Conservation (phyloP, 2,329 filamentous ascomycete genomes). For the Ascochyta fabae region DNA sequence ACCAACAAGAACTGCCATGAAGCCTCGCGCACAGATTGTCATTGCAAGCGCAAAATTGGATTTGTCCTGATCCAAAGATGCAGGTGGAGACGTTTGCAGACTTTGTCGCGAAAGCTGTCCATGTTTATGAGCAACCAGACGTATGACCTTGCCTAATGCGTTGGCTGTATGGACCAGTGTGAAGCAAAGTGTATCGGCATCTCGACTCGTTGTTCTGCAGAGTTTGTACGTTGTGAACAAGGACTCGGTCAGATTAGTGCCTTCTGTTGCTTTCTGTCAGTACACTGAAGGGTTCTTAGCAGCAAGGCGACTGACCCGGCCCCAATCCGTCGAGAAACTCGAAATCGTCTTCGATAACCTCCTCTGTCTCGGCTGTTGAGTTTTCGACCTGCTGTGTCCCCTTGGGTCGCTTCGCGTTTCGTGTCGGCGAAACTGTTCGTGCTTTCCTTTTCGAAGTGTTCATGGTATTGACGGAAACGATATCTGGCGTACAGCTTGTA, state of each 20-base stretch:
- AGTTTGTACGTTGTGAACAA: constrained; percentile 41
- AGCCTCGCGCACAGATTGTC: constrained; percentile 38
- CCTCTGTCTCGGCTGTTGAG: constrained; percentile 22
- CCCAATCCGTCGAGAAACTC: constrained; percentile 37
- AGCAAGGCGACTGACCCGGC: constrained; percentile 21
- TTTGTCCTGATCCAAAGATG: constrained; percentile 30
- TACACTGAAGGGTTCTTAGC: not conserved
- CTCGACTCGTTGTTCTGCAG: constrained; percentile 24
- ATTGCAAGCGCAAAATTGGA: constrained; percentile 37
- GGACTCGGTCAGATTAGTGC: constrained; percentile 30
- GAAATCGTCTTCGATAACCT: constrained; percentile 35
- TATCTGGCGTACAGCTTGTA: not conserved
- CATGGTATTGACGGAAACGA: not conserved
- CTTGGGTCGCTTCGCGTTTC: constrained; percentile 26
- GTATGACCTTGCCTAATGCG: constrained; percentile 34
- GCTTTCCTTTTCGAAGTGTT: constrained; percentile 31
- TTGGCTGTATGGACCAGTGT: constrained; percentile 33
- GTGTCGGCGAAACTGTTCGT: constrained; percentile 11
- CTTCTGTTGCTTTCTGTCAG: constrained; percentile 26
- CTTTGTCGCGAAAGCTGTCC: constrained; percentile 25
- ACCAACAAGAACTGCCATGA: constrained; percentile 43
- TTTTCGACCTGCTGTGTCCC: constrained; percentile 12
- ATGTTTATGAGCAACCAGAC: constrained; percentile 27
- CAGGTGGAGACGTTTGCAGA: constrained; percentile 8
- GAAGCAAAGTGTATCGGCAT: constrained; percentile 32